These are phyloP conservation scores for Plasmopara halstedii DNA, from an alignment of 352 stramenopile species.

Conservation along the genomic window DNA sequence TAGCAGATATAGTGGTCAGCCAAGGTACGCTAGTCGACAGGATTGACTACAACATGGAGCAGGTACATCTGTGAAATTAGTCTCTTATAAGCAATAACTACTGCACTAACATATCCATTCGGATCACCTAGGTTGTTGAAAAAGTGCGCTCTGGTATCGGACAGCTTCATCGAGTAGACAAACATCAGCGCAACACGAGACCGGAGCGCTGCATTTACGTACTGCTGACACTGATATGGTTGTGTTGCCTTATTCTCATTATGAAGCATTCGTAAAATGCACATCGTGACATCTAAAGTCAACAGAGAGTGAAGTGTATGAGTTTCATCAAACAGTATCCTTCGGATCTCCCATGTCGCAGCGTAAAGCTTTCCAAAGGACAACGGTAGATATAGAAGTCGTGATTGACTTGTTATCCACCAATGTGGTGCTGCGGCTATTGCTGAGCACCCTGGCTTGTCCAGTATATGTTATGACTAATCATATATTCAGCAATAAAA, in stretches of 20 bases:
- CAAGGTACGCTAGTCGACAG: conserved; percentile 76
- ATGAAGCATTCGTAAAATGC: conserved; percentile 52
- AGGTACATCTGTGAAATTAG: conserved; percentile 24
- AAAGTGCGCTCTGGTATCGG: conserved; percentile 50
- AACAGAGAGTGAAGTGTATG: too few relatives aligned
- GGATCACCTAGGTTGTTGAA: conserved; percentile 34
- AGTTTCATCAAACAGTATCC: too few relatives aligned
- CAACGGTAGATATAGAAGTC: too few relatives aligned
- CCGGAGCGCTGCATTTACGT: conserved; percentile 68
- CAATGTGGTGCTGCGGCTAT: too few relatives aligned
- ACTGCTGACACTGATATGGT: conserved; percentile 47
- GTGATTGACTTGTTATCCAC: too few relatives aligned
- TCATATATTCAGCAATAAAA: too few relatives aligned
- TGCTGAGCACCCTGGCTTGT: too few relatives aligned
- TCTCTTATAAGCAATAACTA: background rate
- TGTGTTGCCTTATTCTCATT: conserved; percentile 61
- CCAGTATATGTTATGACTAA: too few relatives aligned
- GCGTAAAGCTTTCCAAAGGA: too few relatives aligned
- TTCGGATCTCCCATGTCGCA: too few relatives aligned
- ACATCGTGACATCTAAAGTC: too few relatives aligned
- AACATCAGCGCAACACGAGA: conserved; percentile 54
- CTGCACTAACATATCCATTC: background rate
- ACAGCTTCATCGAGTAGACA: conserved; percentile 52
- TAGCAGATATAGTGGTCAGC: conserved; percentile 78
- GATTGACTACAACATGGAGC: conserved; percentile 86